Evolutionary conservation across 1,139 yeast genomes (phyloP).

Genomic region (Yamadazyma blattariae): DNA sequence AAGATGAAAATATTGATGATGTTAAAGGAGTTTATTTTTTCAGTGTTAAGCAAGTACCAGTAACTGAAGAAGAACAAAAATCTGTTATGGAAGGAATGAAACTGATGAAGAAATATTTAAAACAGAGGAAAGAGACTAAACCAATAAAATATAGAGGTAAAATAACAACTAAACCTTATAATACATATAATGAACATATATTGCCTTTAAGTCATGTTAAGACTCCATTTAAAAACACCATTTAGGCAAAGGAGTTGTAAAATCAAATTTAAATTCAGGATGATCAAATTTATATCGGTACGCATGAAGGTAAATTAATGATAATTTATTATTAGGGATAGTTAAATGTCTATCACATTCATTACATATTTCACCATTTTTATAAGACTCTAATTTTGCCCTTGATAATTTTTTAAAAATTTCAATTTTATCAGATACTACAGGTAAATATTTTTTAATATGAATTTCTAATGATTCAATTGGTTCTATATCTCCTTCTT

Average conservation of each 20-base stretch:
- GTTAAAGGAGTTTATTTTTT: slow-evolving; percentile 46
- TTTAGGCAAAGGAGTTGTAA: slow-evolving; percentile 33
- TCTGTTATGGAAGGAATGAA: not conserved
- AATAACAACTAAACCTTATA: slow-evolving; percentile 42
- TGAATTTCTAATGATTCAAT: too few relatives aligned
- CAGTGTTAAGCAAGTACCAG: slow-evolving; percentile 36
- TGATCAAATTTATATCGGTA: slow-evolving; percentile 34
- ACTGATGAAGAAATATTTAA: not conserved
- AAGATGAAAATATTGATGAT: slow-evolving; percentile 6
- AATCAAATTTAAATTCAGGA: slow-evolving; percentile 14
- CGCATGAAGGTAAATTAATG: slow-evolving; percentile 59
- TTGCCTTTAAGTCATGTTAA: slow-evolving; percentile 14
- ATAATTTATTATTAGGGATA: slow-evolving; percentile 27
- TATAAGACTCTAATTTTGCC: slow-evolving; percentile 15
- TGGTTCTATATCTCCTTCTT: too few relatives aligned
- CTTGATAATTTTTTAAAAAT: slow-evolving; percentile 11
- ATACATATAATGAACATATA: slow-evolving; percentile 49
- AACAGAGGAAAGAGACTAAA: slow-evolving; percentile 17
- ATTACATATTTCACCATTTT: slow-evolving; percentile 25
- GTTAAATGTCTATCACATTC: slow-evolving; percentile 44
- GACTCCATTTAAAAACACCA: slow-evolving; percentile 33
- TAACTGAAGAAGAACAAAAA: slow-evolving; percentile 20
- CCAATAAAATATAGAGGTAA: not conserved
- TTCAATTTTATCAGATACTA: slow-evolving; percentile 7
- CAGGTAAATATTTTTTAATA: slow-evolving; percentile 1